phyloP scores from a whole-genome alignment of 2,329 filamentous ascomycete genomes.

The Rachicladosporium sp. region DNA sequence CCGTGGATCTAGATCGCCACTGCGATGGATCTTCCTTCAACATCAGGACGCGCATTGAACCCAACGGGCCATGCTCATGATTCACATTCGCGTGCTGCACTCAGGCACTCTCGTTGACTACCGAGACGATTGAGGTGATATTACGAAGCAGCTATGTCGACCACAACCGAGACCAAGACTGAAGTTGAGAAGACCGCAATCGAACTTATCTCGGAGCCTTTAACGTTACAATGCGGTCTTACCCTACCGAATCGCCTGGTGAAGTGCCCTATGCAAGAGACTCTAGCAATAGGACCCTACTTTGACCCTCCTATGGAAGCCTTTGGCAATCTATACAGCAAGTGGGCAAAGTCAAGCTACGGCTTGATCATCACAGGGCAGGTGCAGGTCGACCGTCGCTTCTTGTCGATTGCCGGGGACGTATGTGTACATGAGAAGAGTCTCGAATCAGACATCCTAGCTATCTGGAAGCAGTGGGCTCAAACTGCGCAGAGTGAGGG shows the following conservation, averaged over 20 bases:
- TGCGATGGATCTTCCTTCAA: too few relatives aligned
- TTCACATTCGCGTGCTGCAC: too few relatives aligned
- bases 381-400: constrained; percentile 34
- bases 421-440: constrained; percentile 17
- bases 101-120: too few relatives aligned
- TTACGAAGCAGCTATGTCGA: too few relatives aligned
- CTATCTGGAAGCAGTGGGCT: constrained; percentile 24
- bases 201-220: constrained; percentile 12
- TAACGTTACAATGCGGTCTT: constrained; percentile 17
- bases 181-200: constrained; percentile 1
- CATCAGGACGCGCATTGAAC: too few relatives aligned
- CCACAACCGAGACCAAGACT: too few relatives aligned
- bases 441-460: constrained; percentile 14
- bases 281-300: constrained; percentile 16
- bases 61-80: too few relatives aligned
- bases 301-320: constrained; percentile 32
- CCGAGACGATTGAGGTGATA: too few relatives aligned
- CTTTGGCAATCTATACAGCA: constrained; percentile 35
- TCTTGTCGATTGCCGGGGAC: constrained; percentile 24
- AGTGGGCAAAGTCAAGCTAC: constrained; percentile 37
- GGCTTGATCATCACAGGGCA: constrained; percentile 32
- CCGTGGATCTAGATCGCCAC: too few relatives aligned
- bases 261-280: constrained; percentile 37
- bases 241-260: constrained; percentile 26
- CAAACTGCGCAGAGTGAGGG: constrained; percentile 26